These are phyloP conservation scores for Eimeria acervulina DNA, from an alignment of 169 alveolate species.

Conservation along the genomic window DNA sequence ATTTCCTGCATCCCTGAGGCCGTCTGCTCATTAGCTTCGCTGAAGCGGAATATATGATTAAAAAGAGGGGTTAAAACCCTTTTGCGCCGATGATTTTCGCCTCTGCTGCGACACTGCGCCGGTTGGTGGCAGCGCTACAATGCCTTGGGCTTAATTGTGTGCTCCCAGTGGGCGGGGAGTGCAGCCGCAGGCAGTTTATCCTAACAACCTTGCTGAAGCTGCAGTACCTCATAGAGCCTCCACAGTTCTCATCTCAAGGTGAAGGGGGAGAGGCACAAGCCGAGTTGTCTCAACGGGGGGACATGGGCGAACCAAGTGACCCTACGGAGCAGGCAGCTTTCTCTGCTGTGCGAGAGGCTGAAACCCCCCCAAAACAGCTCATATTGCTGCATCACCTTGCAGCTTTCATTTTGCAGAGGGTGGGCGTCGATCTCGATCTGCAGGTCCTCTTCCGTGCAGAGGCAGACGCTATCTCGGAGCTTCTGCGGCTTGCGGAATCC, in stretches of 20 bases:
- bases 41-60: not conserved
- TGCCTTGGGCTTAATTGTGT: conserved; percentile 34
- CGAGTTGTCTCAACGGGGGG: not conserved
- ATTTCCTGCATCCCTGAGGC: not conserved
- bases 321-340: not conserved
- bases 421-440: conserved; percentile 36
- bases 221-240: conserved; percentile 15
- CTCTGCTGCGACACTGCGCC: conserved; percentile 44
- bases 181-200: conserved; percentile 30
- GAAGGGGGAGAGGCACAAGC: not conserved
- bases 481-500: conserved; percentile 48
- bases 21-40: not conserved
- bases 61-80: not conserved
- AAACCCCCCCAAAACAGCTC: conserved; percentile 2
- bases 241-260: not conserved
- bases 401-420: conserved; percentile 43
- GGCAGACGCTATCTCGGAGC: conserved; percentile 29
- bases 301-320: not conserved
- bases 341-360: not conserved
- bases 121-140: conserved; percentile 46
- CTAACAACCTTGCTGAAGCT: conserved; percentile 48
- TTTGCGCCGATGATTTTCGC: not conserved
- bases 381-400: not conserved
- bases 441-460: conserved; percentile 58
- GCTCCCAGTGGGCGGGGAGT: conserved; percentile 2